Evolutionary conservation across 2,329 filamentous ascomycete species (phyloP).

Genomic region (Colletotrichum higginsianum): DNA sequence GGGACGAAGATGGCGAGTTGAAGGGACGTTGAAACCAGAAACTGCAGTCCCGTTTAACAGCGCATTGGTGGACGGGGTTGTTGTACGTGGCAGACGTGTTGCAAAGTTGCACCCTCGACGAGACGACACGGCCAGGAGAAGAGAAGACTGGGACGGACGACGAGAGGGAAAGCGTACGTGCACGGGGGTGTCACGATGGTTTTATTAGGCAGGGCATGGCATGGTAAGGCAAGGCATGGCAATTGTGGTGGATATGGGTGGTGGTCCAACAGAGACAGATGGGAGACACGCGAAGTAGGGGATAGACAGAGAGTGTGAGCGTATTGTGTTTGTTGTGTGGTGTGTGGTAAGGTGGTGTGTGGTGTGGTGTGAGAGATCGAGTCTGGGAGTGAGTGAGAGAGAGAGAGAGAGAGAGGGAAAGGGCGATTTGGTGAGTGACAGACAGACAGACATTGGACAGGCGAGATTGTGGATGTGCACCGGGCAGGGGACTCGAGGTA

Average conservation of each 20-base stretch:
- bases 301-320: conserved; percentile 22
- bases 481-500: conserved; percentile 8
- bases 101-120: conserved; percentile 27
- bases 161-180: not conserved
- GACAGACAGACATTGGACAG: conserved; percentile 36
- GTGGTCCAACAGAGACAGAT: conserved; percentile 23
- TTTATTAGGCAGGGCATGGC: conserved; percentile 25
- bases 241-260: conserved; percentile 16
- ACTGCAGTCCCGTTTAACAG: conserved; percentile 27
- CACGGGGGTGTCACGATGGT: conserved; percentile 40
- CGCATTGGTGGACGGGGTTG: conserved; percentile 30
- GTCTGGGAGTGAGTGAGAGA: too few relatives aligned
- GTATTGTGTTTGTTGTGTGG: not conserved
- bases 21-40: conserved; percentile 33
- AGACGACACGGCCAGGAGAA: conserved; percentile 21
- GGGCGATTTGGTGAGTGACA: conserved; percentile 35
- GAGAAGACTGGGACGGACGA: not conserved
- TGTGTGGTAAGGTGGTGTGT: not conserved
- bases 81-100: conserved; percentile 30
- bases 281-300: conserved; percentile 27
- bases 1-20: conserved; percentile 26
- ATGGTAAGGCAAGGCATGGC: conserved; percentile 11
- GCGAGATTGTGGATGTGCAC: conserved; percentile 34
- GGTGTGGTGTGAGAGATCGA: too few relatives aligned
- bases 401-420: not conserved